Conservation (phyloP, 768 basidiomycete species). For the Clavulina sp. region DNA sequence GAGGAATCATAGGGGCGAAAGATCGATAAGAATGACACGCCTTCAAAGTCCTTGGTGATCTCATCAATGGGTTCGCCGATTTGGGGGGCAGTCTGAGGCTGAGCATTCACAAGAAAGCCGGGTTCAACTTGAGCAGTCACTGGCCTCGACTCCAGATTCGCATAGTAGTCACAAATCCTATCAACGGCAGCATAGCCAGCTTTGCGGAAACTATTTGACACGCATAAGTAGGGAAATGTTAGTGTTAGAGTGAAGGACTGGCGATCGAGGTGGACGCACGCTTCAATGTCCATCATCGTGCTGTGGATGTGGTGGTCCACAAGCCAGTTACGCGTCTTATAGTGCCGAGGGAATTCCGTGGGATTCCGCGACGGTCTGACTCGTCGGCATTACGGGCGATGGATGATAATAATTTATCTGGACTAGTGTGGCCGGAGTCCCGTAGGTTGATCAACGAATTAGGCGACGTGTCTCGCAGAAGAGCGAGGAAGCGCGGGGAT, state of each 20-base stretch:
- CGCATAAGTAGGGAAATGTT: too few species aligned
- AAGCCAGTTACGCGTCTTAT: too few species aligned
- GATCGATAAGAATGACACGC: slow-evolving; percentile 71
- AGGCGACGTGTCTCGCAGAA: not conserved
- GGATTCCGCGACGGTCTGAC: too few species aligned
- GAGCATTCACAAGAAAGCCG: slow-evolving; percentile 53
- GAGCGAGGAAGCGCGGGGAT: not conserved
- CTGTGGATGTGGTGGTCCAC: too few species aligned
- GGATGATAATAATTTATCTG: too few species aligned
- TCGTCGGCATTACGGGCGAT: too few species aligned
- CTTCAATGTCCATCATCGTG: not conserved
- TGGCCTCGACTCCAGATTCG: slow-evolving; percentile 39
- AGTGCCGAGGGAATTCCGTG: too few species aligned
- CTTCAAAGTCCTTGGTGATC: slow-evolving; percentile 64
- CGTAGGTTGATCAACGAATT: not conserved
- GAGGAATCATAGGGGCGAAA: too few species aligned
- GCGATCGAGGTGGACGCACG: not conserved
- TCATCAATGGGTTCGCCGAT: slow-evolving; percentile 53
- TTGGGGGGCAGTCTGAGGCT: slow-evolving; percentile 55
- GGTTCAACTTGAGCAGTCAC: slow-evolving; percentile 65
- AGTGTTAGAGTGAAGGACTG: not conserved
- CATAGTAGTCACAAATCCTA: slow-evolving; percentile 76
- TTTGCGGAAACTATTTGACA: not conserved
- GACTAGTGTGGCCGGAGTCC: too few species aligned
- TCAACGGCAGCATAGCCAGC: not conserved